These are phyloP conservation scores for Leucocoprinus leucothites DNA, from an alignment of 768 basidiomycete genomes.

Conservation along the genomic window DNA sequence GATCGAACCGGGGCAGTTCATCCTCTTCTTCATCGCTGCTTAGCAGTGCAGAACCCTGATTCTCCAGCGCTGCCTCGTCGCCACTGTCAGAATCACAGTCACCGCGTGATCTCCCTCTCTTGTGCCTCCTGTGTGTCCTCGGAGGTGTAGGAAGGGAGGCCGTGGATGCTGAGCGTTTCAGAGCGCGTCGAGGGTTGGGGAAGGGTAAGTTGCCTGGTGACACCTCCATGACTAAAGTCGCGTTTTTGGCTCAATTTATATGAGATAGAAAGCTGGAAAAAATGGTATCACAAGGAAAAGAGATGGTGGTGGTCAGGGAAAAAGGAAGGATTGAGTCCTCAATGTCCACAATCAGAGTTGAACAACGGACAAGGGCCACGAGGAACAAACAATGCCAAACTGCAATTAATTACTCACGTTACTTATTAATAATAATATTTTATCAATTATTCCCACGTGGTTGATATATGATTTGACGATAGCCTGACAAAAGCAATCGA, in stretches of 20 bases:
- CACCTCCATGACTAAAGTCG: slow-evolving; percentile 6
- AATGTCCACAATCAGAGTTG: slow-evolving; percentile 1
- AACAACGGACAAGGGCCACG: slow-evolving; percentile 11
- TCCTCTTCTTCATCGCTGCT: slow-evolving; percentile 33
- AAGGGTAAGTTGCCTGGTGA: slow-evolving; percentile 15
- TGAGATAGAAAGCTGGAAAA: background rate
- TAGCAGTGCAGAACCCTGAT: background rate
- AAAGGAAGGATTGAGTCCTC: background rate
- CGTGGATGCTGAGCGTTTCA: slow-evolving; percentile 65
- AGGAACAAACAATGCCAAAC: slow-evolving; percentile 5
- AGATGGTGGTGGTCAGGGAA: slow-evolving; percentile 6
- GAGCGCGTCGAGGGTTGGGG: slow-evolving; percentile 32
- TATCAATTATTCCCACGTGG: no score
- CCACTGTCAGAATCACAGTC: slow-evolving; percentile 47
- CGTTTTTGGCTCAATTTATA: background rate
- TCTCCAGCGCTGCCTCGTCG: slow-evolving; percentile 23
- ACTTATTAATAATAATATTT: no score
- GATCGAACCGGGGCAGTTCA: slow-evolving; percentile 14
- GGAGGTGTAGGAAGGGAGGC: slow-evolving; percentile 69
- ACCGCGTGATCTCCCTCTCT: slow-evolving; percentile 37
- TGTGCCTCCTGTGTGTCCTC: slow-evolving; percentile 49
- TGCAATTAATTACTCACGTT: no score
- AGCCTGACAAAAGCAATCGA: no score
- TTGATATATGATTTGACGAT: no score
- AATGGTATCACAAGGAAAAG: background rate